Evolutionary conservation across 2,329 filamentous ascomycete genomes (phyloP), one percentile per base, ranked within the genome.

Genomic region (Trichoderma asperellum): DNA sequence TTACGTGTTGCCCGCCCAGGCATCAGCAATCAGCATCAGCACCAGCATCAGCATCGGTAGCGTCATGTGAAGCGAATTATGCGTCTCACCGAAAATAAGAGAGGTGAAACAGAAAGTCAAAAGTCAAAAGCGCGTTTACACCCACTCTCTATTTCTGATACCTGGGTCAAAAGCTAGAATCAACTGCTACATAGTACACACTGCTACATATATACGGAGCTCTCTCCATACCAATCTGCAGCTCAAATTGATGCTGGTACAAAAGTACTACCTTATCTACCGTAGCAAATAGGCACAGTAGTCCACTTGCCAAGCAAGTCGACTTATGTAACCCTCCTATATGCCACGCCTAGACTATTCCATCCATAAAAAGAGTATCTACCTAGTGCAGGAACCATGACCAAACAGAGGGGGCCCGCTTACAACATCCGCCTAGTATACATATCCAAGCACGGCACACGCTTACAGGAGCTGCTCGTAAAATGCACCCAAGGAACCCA

Each of bases 11-110:
- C 47, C n/a, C 21, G 21, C 47, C 47, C 47, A 49, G 21, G 47
- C 60, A 63, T 24, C 60, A 11, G 43, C 43, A 49, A 57, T 57
- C 55, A 57, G 55, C 55, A 52, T 62, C 43, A 34, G 60, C 60
- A 63, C 16, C 60, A 18, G 43, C 43, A 60, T 59, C 35, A 43
- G n/a, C 35, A 10, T 53, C 32, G 8, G 47, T 21, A 16, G 47
- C 47, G 47, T 63, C 60, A 63, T 62, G 60, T 53, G 60, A 21
- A 53, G 29, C 43, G n/a, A 11, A 49, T 21, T 49, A 24, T 43
- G 37, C 57, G 29, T 60, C 58, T 60, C 58, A 43, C 58, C 57
- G 21, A 27, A 24, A 40, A 21, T 12, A 21, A 49, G n/a, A 24
- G n/a, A 49, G 4, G 10, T 21, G 10, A 21, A 49, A 5, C 10